Base-by-base conservation (phyloP, 495 filamentous ascomycete genomes). In the Hypoxylon subgilvum region DNA sequence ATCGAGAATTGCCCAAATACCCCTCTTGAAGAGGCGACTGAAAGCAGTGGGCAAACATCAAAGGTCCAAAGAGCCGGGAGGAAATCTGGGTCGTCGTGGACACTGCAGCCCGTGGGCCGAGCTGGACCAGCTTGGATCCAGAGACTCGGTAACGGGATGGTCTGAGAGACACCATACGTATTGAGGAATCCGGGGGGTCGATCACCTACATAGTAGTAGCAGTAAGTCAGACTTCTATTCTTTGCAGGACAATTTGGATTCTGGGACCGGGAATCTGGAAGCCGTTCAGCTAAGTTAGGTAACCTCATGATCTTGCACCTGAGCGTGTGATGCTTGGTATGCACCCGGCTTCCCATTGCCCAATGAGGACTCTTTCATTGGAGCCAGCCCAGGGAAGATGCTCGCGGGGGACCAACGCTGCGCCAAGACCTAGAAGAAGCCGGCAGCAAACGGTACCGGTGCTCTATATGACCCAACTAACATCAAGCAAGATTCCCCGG, bases 121-220 rank as follows among this genome's bases (percentile, higher is more conserved):
- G 30, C 35, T 23, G 42, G 42, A n/a, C n/a, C 14, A n/a, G 22
- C 34, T 13, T 14, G 23, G 53, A 58, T 44, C 61, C 61, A 58
- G 44, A 55, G 43, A 35, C 40, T 58, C 61, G 61, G 61, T 58
- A 58, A 41, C 49, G 38, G 53, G 25, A 39, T 14, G 36, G 44
- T 41, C 52, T 27, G 34, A 16, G 41, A 42, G 27, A 51, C 35
- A 23, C 9, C 30, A 35, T 48, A n/a, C n/a, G n/a, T n/a, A n/a
- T 48, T 10, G 23, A 16, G 34, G 23, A 44, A 21, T 30, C 35
- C 19, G 13, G 36, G 35, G 34, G 16, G 31, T 4, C 39, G 53
- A 64, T 58, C 54, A 58, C 48, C 60, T 57, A 58, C 48, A 53
- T 57, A 53, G 60, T 63, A 53, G 60, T 34, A 10, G 27, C 52